Evolutionary conservation across 768 basidiomycete species (phyloP), one percentile per base, ranked within the genome.

Genomic region (Auriscalpium orientale): DNA sequence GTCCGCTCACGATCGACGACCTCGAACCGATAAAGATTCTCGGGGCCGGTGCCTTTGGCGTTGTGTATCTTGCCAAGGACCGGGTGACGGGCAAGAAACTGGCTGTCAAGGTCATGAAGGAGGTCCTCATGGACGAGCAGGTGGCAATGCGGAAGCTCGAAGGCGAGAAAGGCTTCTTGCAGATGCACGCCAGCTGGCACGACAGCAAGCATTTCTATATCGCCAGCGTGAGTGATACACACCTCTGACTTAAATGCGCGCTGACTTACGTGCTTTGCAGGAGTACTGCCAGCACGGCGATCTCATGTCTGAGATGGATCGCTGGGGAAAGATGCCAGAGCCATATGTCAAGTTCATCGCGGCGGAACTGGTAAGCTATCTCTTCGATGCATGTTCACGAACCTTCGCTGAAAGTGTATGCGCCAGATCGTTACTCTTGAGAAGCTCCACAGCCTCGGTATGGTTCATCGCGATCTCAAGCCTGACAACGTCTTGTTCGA

Each of bases 401-500:
- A 6, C 16, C 21, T n/a, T 47, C 46, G 12, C 21, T 11, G 9
- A 43, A 5, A 28, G 1, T 28, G 28, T 28, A 28, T 28, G 28
- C 28, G 28, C 28, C 18, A 66, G 65, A 58, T 67, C 12, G 49
- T 61, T 40, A 55, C 56, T 21, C 44, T 65, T 11, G 59, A 64
- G 52, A 35, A 46, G 34, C 49, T 67, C 16, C 68, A 68, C 56
- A 49, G 43, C 15, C 50, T 45, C 36, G 62, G 63, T 38, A 57
- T 68, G 40, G 40, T 67, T 34, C 68, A 69, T 50, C 62, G 68
- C 53, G 68, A 69, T 57, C 53, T 69, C 53, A 69, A 69, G 58
- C 65, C 64, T 5, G 66, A 66, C 15, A 69, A 69, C 61, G 57
- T 67, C 49, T 60, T 66, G 46, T 49, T 66, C 46, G 60, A 61